These are phyloP conservation scores for Suillus hirtellus DNA, from an alignment of 768 basidiomycete species.

Conservation along the genomic window DNA sequence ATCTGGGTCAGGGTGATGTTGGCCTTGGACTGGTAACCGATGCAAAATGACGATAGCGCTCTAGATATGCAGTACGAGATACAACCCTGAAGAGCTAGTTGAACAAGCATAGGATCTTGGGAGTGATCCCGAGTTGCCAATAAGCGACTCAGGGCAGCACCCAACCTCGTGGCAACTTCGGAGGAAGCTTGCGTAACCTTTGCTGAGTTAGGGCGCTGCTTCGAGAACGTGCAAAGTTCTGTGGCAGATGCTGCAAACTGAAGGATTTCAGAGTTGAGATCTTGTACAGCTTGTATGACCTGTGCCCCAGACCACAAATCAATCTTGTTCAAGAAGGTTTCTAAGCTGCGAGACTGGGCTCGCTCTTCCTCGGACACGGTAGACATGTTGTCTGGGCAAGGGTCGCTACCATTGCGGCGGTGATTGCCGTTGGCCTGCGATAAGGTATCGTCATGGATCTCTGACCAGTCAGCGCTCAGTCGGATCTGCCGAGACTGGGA, in stretches of 20 bases:
- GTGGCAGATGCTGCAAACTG: constrained; percentile 77
- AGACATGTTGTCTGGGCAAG: constrained; percentile 26
- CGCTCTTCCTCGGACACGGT: constrained; percentile 51
- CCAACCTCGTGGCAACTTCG: constrained; percentile 64
- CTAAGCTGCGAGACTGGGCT: constrained; percentile 57
- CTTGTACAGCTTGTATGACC: constrained; percentile 75
- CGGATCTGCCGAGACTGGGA: constrained; percentile 32
- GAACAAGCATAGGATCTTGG: constrained; percentile 75
- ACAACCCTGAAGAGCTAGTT: constrained; percentile 73
- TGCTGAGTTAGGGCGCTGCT: constrained; percentile 38
- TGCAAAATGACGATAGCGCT: constrained; percentile 68
- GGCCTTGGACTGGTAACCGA: constrained; percentile 70
- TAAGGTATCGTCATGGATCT: constrained; percentile 22
- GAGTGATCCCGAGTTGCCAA: constrained; percentile 66
- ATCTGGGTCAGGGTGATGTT: constrained; percentile 65
- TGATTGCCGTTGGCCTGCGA: constrained; percentile 19
- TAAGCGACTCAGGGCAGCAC: constrained; percentile 59
- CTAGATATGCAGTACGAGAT: constrained; percentile 66
- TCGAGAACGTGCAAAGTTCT: constrained; percentile 60
- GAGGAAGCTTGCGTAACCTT: constrained; percentile 54
- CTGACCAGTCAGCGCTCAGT: constrained; percentile 35
- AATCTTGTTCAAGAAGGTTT: constrained; percentile 71
- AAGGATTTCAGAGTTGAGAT: constrained; percentile 79
- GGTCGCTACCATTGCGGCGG: constrained; percentile 17
- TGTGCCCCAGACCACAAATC: constrained; percentile 78